phyloP scores from a whole-genome alignment of 768 basidiomycete genomes.

The Hygrocybe punicea region DNA sequence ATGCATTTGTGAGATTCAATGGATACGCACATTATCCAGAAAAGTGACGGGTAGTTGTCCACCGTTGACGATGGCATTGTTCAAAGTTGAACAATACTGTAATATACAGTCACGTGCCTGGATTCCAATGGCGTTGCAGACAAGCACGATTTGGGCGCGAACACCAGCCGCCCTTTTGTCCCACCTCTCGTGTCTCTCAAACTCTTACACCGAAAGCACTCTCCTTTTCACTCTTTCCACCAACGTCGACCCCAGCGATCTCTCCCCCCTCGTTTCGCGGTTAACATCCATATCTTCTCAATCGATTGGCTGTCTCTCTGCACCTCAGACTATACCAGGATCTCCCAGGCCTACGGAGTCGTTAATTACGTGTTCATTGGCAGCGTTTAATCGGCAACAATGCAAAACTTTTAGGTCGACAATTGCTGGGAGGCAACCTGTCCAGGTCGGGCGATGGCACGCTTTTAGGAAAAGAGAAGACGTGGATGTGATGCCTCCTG shows the following conservation, averaged over 20 bases:
- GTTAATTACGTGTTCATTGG: slow-evolving; percentile 54
- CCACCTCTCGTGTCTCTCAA: slow-evolving; percentile 32
- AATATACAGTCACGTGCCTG: neutral
- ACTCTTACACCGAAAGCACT: slow-evolving; percentile 34
- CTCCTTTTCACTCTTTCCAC: slow-evolving; percentile 53
- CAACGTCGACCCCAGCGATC: slow-evolving; percentile 35
- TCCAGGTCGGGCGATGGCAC: slow-evolving; percentile 73
- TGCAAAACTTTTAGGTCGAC: slow-evolving; percentile 59
- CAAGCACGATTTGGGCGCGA: slow-evolving; percentile 41
- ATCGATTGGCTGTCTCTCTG: slow-evolving; percentile 62
- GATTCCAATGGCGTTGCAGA: slow-evolving; percentile 30
- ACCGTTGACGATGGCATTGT: neutral
- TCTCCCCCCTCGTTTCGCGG: slow-evolving; percentile 39
- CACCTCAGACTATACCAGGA: slow-evolving; percentile 30
- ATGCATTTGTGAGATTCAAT: neutral
- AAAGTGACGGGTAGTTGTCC: slow-evolving; percentile 39
- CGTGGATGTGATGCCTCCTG: slow-evolving; percentile 15
- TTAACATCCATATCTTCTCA: slow-evolving; percentile 40
- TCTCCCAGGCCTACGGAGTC: slow-evolving; percentile 21
- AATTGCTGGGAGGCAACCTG: slow-evolving; percentile 53
- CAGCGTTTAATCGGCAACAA: slow-evolving; percentile 43
- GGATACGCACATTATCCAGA: slow-evolving; percentile 46
- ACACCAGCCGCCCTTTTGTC: slow-evolving; percentile 35
- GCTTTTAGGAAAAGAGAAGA: slow-evolving; percentile 46
- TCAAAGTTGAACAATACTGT: slow-evolving; percentile 46